phyloP scores from a whole-genome alignment of 306 rosid genomes.

The Acacia acuminata region DNA sequence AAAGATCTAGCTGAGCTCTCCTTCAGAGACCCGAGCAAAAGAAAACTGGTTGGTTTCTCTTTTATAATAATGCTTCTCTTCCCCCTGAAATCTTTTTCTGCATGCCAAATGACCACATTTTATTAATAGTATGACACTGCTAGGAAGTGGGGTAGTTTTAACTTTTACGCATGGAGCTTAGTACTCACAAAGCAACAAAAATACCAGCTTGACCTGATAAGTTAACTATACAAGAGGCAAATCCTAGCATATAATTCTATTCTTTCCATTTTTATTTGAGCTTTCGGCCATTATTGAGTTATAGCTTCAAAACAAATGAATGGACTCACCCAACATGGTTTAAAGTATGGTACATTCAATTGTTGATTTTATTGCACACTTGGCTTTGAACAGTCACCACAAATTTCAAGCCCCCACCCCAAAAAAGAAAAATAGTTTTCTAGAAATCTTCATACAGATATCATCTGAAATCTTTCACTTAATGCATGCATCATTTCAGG shows the following conservation, averaged over 20 bases:
- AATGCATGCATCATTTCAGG: neutral
- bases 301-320: too few relatives aligned
- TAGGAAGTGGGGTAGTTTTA: neutral
- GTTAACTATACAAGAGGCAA: neutral
- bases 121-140: neutral
- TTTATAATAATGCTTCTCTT: neutral
- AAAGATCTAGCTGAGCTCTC: slow-evolving; percentile 62
- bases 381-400: neutral
- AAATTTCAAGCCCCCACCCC: neutral
- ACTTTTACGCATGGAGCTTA: neutral
- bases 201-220: neutral
- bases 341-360: neutral
- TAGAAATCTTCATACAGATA: neutral
- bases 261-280: neutral
- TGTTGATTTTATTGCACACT: neutral
- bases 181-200: neutral
- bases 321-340: too few relatives aligned
- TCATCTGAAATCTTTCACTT: neutral
- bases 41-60: slow-evolving; percentile 64
- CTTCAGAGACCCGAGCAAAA: slow-evolving; percentile 67
- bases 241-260: neutral
- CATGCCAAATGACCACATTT: neutral
- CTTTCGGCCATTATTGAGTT: neutral
- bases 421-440: neutral
- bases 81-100: neutral